Conservation (phyloP, 768 basidiomycete species). For the Tephrocybe sp. region DNA sequence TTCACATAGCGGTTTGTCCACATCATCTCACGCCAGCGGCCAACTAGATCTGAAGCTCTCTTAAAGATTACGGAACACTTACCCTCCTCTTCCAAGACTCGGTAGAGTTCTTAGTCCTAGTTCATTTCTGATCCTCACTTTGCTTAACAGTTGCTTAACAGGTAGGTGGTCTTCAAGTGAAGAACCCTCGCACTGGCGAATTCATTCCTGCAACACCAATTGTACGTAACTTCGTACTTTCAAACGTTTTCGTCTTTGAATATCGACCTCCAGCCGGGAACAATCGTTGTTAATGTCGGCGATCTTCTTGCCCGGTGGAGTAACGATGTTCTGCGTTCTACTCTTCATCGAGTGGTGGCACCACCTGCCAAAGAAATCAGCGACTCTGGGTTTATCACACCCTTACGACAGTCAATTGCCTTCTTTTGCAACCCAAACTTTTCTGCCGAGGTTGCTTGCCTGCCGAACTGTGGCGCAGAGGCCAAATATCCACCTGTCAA, state of each 20-base stretch:
- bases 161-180: slow-evolving; percentile 81
- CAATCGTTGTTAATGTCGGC: slow-evolving; percentile 81
- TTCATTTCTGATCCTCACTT: background rate
- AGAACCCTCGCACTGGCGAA: slow-evolving; percentile 70
- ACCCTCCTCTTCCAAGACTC: slow-evolving; percentile 80
- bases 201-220: slow-evolving; percentile 76
- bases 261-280: slow-evolving; percentile 52
- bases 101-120: slow-evolving; percentile 29
- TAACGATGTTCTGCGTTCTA: slow-evolving; percentile 75
- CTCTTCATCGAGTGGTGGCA: slow-evolving; percentile 80
- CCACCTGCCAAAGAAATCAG: slow-evolving; percentile 52
- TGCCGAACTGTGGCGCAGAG: slow-evolving; percentile 60
- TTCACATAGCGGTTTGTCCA: slow-evolving; percentile 63
- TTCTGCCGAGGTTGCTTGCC: slow-evolving; percentile 60
- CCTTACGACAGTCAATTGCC: slow-evolving; percentile 74
- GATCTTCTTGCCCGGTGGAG: slow-evolving; percentile 83
- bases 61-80: slow-evolving; percentile 73
- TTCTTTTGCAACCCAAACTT: slow-evolving; percentile 88
- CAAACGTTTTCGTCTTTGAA: background rate
- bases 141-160: slow-evolving; percentile 18
- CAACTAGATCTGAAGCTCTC: background rate
- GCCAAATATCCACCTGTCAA: slow-evolving; percentile 70
- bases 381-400: slow-evolving; percentile 53
- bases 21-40: background rate
- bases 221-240: slow-evolving; percentile 39